phyloP scores from a whole-genome alignment of 169 alveolate genomes.

The Plasmodium vivax region DNA sequence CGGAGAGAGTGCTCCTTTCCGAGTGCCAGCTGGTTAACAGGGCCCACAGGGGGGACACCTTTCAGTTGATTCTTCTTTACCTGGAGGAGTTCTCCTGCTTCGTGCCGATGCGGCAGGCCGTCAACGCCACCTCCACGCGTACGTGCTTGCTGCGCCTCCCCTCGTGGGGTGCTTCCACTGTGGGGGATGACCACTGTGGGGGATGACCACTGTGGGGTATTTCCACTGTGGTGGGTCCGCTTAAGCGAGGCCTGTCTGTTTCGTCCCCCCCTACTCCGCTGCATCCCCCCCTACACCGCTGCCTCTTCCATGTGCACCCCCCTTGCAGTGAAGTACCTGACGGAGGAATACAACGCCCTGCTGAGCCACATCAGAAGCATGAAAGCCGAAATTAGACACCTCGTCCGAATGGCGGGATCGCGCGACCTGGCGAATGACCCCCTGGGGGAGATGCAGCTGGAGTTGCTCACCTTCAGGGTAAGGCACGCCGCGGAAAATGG shows the following conservation, averaged over 20 bases:
- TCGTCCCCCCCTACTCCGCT: neutral
- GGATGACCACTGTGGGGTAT: no score
- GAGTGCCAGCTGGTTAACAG: constrained; percentile 5
- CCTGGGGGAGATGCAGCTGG: neutral
- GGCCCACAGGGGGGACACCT: neutral
- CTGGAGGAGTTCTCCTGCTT: constrained; percentile 14
- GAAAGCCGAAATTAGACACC: constrained; percentile 22
- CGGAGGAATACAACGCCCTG: constrained; percentile 49
- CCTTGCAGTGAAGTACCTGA: constrained; percentile 23
- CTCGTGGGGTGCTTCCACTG: neutral
- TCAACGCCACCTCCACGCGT: constrained; percentile 44
- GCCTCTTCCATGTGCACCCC: neutral
- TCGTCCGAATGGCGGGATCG: neutral
- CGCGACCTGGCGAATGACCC: neutral
- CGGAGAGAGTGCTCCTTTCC: constrained; percentile 15
- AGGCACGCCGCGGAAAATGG: neutral
- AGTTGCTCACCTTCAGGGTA: constrained; percentile 9
- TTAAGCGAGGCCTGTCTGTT: neutral
- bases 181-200: neutral
- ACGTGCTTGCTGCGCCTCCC: neutral
- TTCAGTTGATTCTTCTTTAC: neutral
- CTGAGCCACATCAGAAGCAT: constrained; percentile 9
- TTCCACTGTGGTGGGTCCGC: neutral
- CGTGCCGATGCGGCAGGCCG: constrained; percentile 1
- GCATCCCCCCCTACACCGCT: neutral